These are phyloP conservation scores for Naganishia onofrii DNA, from an alignment of 768 basidiomycete species.

Conservation along the genomic window DNA sequence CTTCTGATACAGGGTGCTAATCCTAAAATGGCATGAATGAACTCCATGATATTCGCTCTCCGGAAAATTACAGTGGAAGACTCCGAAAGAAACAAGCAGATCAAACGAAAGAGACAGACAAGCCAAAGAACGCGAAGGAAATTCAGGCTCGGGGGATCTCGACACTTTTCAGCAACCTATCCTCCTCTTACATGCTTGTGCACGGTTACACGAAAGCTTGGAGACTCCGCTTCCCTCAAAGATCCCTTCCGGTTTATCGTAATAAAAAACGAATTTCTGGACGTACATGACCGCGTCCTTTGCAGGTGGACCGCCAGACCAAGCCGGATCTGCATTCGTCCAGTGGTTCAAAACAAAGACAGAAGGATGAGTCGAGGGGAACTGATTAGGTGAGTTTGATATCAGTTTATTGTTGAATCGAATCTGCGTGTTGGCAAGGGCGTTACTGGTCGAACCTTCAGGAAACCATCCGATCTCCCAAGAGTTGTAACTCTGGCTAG, in stretches of 20 bases:
- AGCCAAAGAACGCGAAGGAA: no score
- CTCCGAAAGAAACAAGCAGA: no score
- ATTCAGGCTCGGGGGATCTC: not conserved
- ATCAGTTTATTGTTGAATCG: not conserved
- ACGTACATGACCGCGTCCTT: conserved; percentile 26
- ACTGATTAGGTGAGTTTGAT: not conserved
- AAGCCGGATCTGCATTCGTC: conserved; percentile 31
- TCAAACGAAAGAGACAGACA: no score
- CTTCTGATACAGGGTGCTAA: no score
- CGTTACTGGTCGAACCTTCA: not conserved
- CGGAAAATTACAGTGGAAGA: no score
- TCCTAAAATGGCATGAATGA: no score
- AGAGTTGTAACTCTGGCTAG: not conserved
- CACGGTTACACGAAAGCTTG: not conserved
- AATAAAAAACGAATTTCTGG: not conserved
- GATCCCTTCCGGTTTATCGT: not conserved
- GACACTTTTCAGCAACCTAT: not conserved
- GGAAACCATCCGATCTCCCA: conserved; percentile 6
- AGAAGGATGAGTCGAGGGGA: conserved; percentile 29
- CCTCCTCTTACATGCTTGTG: not conserved
- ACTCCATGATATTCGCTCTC: no score
- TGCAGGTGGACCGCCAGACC: conserved; percentile 32
- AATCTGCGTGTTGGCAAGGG: not conserved
- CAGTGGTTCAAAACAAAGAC: conserved; percentile 34
- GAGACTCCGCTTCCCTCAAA: not conserved